Conservation (phyloP, 2,329 filamentous ascomycete species). For the Monosporascus sp. region DNA sequence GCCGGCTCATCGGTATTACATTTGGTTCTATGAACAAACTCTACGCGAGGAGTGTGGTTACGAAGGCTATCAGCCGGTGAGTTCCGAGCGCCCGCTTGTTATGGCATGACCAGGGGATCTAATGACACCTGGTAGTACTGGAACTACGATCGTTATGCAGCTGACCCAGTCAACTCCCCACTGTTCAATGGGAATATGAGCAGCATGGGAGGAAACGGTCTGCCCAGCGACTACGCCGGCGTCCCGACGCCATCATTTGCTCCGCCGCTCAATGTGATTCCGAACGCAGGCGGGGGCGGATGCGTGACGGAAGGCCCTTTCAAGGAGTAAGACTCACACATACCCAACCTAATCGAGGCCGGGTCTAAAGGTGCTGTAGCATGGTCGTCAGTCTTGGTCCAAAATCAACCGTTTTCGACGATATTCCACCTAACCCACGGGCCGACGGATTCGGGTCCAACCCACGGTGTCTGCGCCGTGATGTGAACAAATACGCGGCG, state of each 20-base stretch:
- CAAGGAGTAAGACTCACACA: slow-evolving; percentile 31
- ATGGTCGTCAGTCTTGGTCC: slow-evolving; percentile 34
- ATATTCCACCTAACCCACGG: slow-evolving; percentile 18
- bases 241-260: background rate
- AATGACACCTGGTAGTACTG: slow-evolving; percentile 33
- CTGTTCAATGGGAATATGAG: slow-evolving; percentile 50
- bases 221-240: slow-evolving; percentile 2
- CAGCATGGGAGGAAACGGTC: slow-evolving; percentile 44
- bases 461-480: slow-evolving; percentile 41
- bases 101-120: background rate
- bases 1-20: slow-evolving; percentile 26
- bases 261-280: slow-evolving; percentile 13
- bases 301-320: slow-evolving; percentile 48
- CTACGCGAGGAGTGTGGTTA: slow-evolving; percentile 29
- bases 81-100: background rate
- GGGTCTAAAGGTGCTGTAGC: slow-evolving; percentile 16
- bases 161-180: slow-evolving; percentile 43
- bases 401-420: slow-evolving; percentile 17
- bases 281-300: slow-evolving; percentile 30
- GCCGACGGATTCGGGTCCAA: slow-evolving; percentile 35
- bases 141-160: slow-evolving; percentile 46
- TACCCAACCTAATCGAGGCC: background rate
- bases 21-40: slow-evolving; percentile 26
- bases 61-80: slow-evolving; percentile 27
- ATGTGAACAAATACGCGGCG: slow-evolving; percentile 30